Conservation (phyloP, 2,329 filamentous ascomycete genomes). For the Ceratocystiopsis sp. region DNA sequence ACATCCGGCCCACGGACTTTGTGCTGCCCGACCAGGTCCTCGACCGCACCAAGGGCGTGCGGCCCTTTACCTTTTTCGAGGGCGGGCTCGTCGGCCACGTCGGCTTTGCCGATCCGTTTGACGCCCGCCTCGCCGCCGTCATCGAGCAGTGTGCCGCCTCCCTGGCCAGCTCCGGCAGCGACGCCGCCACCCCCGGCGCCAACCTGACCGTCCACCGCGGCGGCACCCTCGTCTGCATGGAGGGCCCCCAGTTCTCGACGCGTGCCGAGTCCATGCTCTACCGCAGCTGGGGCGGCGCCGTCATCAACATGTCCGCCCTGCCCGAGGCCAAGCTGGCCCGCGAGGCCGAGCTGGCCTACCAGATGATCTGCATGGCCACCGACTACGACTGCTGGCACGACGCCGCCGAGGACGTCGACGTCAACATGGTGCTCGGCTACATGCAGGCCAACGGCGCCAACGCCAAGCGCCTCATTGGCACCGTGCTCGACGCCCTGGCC, state of each 20-base stretch:
- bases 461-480: conserved; percentile 67
- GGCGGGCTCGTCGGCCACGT: conserved; percentile 84
- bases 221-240: conserved; percentile 86
- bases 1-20: conserved; percentile 91
- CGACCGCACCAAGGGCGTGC: conserved; percentile 87
- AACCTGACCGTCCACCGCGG: conserved; percentile 61
- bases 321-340: conserved; percentile 92
- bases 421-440: conserved; percentile 92
- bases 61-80: conserved; percentile 93
- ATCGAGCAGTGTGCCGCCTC: conserved; percentile 30
- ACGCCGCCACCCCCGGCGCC: conserved; percentile 28
- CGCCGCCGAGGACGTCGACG: conserved; percentile 66
- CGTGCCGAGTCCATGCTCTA: conserved; percentile 93
- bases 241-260: conserved; percentile 96
- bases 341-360: conserved; percentile 91
- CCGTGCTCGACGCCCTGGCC: conserved; percentile 71
- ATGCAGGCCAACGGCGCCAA: conserved; percentile 91
- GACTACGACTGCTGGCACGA: conserved; percentile 98
- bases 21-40: conserved; percentile 93
- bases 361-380: conserved; percentile 98
- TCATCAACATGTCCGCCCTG: conserved; percentile 96
- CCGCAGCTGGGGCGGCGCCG: conserved; percentile 77
- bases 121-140: conserved; percentile 56
- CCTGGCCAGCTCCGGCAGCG: conserved; percentile 59
- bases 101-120: conserved; percentile 91